Percentiles rank a stretch among this genome's conserved stretches.
phyloP scores from a whole-genome alignment of 176 grass and related monocot genomes.

The Aegilops tauschii region DNA sequence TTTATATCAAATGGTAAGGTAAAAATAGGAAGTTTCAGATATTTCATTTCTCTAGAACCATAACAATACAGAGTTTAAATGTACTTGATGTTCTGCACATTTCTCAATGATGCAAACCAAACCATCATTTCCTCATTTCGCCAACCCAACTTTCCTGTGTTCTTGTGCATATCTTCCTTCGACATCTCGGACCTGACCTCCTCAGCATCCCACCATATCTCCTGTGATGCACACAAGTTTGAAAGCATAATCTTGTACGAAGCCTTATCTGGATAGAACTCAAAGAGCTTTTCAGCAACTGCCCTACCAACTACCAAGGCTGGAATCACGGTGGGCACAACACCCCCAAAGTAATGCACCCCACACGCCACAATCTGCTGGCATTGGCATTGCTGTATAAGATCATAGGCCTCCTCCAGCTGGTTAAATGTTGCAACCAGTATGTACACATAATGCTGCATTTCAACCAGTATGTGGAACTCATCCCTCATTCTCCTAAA shows the following conservation, averaged over 20 bases:
- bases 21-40: constrained; percentile 5
- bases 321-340: constrained; percentile 51
- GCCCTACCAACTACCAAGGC: constrained; percentile 23
- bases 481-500: constrained; percentile 65
- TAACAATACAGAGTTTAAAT: constrained; percentile 20
- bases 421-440: constrained; percentile 52
- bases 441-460: constrained; percentile 72
- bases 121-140: constrained; percentile 18
- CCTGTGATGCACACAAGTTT: constrained; percentile 57
- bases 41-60: constrained; percentile 4
- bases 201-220: constrained; percentile 63
- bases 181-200: constrained; percentile 33
- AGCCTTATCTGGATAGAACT: constrained; percentile 46
- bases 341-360: constrained; percentile 77
- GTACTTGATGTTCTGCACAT: not conserved
- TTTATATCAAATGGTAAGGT: not conserved
- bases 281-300: constrained; percentile 49
- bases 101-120: not conserved
- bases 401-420: constrained; percentile 58
- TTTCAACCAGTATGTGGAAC: constrained; percentile 34
- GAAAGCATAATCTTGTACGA: constrained; percentile 74
- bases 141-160: constrained; percentile 43
- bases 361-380: constrained; percentile 59
- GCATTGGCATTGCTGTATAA: constrained; percentile 53
- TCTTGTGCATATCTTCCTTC: constrained; percentile 37